Evolutionary conservation across 164 flowering plant species (phyloP).

Genomic region (Vitis rotundifolia): DNA sequence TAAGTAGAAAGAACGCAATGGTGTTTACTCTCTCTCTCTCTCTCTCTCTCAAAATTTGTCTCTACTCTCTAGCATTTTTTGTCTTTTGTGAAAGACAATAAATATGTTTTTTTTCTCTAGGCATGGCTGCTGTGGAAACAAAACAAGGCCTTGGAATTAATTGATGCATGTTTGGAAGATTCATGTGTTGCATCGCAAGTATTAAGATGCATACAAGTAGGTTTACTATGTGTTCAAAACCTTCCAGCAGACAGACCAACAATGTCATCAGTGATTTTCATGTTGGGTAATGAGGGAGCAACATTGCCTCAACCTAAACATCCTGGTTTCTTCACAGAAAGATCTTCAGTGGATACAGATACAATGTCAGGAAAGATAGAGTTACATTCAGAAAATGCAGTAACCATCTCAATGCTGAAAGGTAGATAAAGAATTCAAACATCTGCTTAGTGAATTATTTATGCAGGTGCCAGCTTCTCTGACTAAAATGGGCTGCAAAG

Average conservation of each 20-base stretch:
- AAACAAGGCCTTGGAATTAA: constrained; percentile 18
- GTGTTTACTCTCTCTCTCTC: too few relatives aligned
- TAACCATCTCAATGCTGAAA: not conserved
- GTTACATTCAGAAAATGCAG: not conserved
- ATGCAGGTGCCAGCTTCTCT: too few relatives aligned
- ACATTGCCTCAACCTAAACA: constrained; percentile 24
- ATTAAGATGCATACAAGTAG: constrained; percentile 23
- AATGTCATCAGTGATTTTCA: constrained; percentile 26
- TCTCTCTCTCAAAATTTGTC: too few relatives aligned
- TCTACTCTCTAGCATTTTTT: not conserved
- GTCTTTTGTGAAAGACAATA: too few relatives aligned
- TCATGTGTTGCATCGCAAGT: constrained; percentile 13
- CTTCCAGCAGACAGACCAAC: constrained; percentile 31
- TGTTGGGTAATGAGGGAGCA: constrained; percentile 17
- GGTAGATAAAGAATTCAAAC: too few relatives aligned
- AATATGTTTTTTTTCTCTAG: constrained; percentile 13
- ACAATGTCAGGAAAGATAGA: not conserved
- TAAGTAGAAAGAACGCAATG: constrained; percentile 6
- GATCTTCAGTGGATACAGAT: not conserved
- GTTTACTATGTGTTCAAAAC: constrained; percentile 30
- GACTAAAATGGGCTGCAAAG: too few relatives aligned
- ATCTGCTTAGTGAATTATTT: too few relatives aligned
- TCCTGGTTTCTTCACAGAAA: constrained; percentile 19
- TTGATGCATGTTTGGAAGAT: constrained; percentile 4
- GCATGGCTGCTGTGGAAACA: constrained; percentile 29